These are phyloP conservation scores for Candida nemodendra DNA, from an alignment of 805 yeast species.

Conservation along the genomic window DNA sequence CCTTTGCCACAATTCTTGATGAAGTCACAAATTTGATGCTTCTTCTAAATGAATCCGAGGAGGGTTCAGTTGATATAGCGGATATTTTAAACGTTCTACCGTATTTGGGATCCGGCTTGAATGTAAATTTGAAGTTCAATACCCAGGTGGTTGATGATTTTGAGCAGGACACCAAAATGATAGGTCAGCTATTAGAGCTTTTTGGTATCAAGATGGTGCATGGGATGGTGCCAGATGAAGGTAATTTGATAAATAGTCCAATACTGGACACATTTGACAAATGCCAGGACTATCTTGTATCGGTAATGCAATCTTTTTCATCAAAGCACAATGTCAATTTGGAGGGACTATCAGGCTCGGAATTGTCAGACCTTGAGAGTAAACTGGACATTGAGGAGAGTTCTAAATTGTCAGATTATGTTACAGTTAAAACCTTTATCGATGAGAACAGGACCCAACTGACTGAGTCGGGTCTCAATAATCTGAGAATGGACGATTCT, in stretches of 20 bases:
- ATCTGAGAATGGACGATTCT: slow-evolving; percentile 34
- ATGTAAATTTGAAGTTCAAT: slow-evolving; percentile 67
- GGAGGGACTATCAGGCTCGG: slow-evolving; percentile 6
- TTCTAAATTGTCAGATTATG: slow-evolving; percentile 7
- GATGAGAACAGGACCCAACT: slow-evolving; percentile 70
- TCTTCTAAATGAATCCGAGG: slow-evolving; percentile 32
- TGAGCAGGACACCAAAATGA: slow-evolving; percentile 17
- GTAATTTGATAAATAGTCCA: neutral
- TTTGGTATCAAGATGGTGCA: slow-evolving; percentile 53
- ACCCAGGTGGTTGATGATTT: slow-evolving; percentile 29
- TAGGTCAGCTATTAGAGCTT: slow-evolving; percentile 21
- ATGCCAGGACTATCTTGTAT: slow-evolving; percentile 30
- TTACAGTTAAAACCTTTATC: slow-evolving; percentile 40
- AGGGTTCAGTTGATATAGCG: slow-evolving; percentile 25
- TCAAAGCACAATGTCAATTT: slow-evolving; percentile 4
- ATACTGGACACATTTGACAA: slow-evolving; percentile 26
- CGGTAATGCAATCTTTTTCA: slow-evolving; percentile 14
- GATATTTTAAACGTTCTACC: slow-evolving; percentile 58
- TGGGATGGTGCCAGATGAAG: slow-evolving; percentile 52
- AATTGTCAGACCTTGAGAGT: slow-evolving; percentile 2
- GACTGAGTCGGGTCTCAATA: slow-evolving; percentile 62
- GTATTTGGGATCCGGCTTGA: slow-evolving; percentile 63
- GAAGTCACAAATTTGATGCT: slow-evolving; percentile 48
- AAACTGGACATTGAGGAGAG: slow-evolving; percentile 5
- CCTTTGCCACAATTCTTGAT: slow-evolving; percentile 43